phyloP scores from a whole-genome alignment of 192 early-diverging fungal genomes.

The Entomortierella lignicola region DNA sequence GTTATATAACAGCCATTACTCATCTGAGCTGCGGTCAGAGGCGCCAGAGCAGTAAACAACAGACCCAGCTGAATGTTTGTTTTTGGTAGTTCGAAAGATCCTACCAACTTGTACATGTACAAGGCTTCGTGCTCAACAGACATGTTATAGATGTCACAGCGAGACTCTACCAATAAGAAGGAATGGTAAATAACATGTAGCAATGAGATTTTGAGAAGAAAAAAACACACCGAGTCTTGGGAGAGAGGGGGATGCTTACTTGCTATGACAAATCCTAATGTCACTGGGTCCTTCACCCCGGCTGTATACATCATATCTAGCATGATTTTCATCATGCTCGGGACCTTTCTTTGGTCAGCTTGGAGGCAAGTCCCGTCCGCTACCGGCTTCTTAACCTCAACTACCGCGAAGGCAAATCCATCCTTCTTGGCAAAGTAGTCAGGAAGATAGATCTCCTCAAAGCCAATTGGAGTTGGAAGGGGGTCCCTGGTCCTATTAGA shows the following conservation, averaged over 20 bases:
- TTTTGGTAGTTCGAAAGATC: conserved; percentile 2
- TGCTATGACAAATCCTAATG: not conserved
- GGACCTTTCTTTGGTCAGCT: not conserved
- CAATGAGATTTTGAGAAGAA: too few relatives aligned
- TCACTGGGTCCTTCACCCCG: not conserved
- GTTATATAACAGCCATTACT: too few relatives aligned
- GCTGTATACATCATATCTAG: not conserved
- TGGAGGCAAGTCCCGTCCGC: not conserved
- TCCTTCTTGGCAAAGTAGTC: conserved; percentile 6
- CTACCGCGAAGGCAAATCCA: conserved; percentile 1
- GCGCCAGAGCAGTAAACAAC: too few relatives aligned
- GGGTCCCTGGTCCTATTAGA: not conserved
- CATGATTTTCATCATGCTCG: conserved; percentile 10
- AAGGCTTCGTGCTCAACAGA: conserved; percentile 1
- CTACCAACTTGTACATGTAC: not conserved
- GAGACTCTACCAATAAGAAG: not conserved
- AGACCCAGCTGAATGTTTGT: conserved; percentile 1
- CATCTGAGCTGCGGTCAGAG: too few relatives aligned
- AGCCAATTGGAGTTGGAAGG: not conserved
- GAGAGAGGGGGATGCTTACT: too few relatives aligned
- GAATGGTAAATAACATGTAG: not conserved
- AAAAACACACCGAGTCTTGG: too few relatives aligned
- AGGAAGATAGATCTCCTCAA: conserved; percentile 6
- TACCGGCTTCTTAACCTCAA: conserved; percentile 6
- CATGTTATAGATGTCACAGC: not conserved